Evolutionary conservation across 1,284 basidiomycete species (phyloP).

Genomic region (Moesziomyces antarcticus): DNA sequence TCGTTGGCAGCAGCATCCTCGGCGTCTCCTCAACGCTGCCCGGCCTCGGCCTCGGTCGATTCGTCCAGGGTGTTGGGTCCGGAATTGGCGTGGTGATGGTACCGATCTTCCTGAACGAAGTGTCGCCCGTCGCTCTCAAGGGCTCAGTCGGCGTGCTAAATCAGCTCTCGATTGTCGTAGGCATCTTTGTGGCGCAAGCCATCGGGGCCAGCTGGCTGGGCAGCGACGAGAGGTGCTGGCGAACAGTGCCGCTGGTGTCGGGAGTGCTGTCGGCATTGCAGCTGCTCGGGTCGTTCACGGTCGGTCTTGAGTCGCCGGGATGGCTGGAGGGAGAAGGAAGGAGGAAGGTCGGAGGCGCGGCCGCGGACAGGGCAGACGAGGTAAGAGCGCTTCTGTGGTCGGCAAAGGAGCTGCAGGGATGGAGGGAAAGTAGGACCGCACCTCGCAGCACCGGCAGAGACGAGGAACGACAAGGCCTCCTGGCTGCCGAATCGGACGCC

Average conservation of each 20-base stretch:
- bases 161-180: conserved; percentile 69
- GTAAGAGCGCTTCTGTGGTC: conserved; percentile 44
- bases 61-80: conserved; percentile 81
- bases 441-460: conserved; percentile 4
- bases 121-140: conserved; percentile 78
- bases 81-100: conserved; percentile 87
- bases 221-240: conserved; percentile 57
- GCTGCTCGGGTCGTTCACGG: conserved; percentile 57
- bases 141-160: conserved; percentile 84
- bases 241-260: conserved; percentile 66
- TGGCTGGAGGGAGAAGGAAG: conserved; percentile 54
- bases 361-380: conserved; percentile 18
- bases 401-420: conserved; percentile 31
- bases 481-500: conserved; percentile 6
- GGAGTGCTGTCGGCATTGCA: conserved; percentile 64
- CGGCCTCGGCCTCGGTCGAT: conserved; percentile 52
- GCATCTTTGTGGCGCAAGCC: conserved; percentile 68
- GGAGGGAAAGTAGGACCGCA: conserved; percentile 14
- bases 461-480: conserved; percentile 36
- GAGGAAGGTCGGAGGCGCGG: conserved; percentile 1
- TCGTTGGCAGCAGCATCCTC: conserved; percentile 31
- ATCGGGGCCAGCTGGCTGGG: conserved; percentile 66
- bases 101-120: conserved; percentile 84
- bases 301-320: conserved; percentile 54
- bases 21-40: conserved; percentile 8